Conservation (phyloP, 768 basidiomycete species). For the Leucocoprinus birnbaumii region DNA sequence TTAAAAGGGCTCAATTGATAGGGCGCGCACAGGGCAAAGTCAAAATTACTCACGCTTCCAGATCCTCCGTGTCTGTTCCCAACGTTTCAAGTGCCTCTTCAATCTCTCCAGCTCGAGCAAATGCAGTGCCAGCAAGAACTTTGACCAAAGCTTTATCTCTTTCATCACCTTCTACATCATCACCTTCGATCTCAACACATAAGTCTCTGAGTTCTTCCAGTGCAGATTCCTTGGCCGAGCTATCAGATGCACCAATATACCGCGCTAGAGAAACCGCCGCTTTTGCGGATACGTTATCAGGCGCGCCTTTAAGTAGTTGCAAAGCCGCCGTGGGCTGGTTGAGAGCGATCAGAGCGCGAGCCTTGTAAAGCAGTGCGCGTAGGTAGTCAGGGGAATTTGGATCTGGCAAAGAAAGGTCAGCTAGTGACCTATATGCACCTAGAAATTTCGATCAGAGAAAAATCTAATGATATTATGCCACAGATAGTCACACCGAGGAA, state of each 20-base stretch:
- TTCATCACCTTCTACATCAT: slow-evolving; percentile 64
- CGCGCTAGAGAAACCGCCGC: slow-evolving; percentile 75
- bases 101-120: slow-evolving; percentile 77
- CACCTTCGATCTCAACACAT: slow-evolving; percentile 82
- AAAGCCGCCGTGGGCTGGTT: slow-evolving; percentile 54
- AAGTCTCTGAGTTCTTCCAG: slow-evolving; percentile 85
- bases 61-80: slow-evolving; percentile 68
- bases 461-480: background rate
- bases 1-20: slow-evolving; percentile 23
- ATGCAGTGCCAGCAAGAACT: slow-evolving; percentile 85
- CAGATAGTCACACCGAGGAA: slow-evolving; percentile 48
- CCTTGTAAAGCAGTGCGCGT: slow-evolving; percentile 70
- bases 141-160: slow-evolving; percentile 72
- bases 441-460: background rate
- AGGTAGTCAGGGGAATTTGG: slow-evolving; percentile 60
- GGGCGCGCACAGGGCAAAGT: background rate
- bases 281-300: slow-evolving; percentile 66
- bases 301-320: slow-evolving; percentile 50
- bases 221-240: slow-evolving; percentile 47
- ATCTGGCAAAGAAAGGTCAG: slow-evolving; percentile 53
- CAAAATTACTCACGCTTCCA: slow-evolving; percentile 73
- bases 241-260: slow-evolving; percentile 48
- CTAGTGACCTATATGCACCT: slow-evolving; percentile 71
- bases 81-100: slow-evolving; percentile 94
- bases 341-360: slow-evolving; percentile 74